Conservation (phyloP, 129 eudicot species). For the Artemisia argyi region DNA sequence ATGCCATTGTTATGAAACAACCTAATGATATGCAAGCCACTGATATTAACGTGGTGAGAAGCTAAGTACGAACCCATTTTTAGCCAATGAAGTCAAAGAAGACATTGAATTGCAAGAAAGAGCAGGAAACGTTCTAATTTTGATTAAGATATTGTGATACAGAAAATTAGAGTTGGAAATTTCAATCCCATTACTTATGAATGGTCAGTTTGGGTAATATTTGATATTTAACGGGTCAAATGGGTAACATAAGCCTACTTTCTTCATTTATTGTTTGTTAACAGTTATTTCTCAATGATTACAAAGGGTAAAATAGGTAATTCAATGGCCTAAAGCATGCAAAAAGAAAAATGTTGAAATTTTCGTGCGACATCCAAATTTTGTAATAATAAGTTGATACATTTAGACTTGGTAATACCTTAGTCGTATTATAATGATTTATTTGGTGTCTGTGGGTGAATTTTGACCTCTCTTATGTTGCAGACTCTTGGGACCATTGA, state of each 20-base stretch:
- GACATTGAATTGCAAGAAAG: too few relatives aligned
- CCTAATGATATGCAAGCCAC: too few relatives aligned
- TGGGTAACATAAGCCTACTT: slow-evolving; percentile 13
- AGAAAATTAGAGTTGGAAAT: too few relatives aligned
- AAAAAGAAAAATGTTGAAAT: not conserved
- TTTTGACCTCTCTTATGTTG: slow-evolving; percentile 20
- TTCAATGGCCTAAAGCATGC: not conserved
- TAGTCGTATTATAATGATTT: not conserved
- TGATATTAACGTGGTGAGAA: too few relatives aligned
- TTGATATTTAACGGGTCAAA: too few relatives aligned
- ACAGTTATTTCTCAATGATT: not conserved
- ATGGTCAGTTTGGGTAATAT: too few relatives aligned
- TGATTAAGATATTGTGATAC: too few relatives aligned
- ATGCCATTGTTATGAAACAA: too few relatives aligned
- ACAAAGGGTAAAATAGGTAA: not conserved
- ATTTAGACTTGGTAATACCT: too few relatives aligned
- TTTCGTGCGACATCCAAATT: not conserved
- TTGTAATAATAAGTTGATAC: not conserved
- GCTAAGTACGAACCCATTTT: too few relatives aligned
- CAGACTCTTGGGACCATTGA: slow-evolving; percentile 88
- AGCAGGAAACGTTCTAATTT: too few relatives aligned
- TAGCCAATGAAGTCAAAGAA: not conserved
- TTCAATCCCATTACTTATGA: too few relatives aligned
- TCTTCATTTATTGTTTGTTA: not conserved
- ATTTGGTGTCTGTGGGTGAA: not conserved